These are phyloP conservation scores for Paradendryphiella salina DNA, from an alignment of 2,329 filamentous ascomycete species.

Conservation along the genomic window DNA sequence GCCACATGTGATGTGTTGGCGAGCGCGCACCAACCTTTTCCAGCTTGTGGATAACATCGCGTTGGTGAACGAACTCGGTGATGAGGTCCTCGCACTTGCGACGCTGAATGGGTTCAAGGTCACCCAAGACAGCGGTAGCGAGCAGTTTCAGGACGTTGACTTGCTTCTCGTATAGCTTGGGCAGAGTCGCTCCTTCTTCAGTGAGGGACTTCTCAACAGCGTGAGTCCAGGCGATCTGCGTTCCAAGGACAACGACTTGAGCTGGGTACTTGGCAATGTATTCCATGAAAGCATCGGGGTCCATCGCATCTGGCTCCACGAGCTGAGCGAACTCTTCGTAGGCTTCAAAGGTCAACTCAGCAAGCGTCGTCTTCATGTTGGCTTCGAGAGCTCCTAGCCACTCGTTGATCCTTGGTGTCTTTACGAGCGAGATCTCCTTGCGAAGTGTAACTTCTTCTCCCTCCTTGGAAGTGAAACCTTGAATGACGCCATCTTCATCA, in stretches of 20 bases:
- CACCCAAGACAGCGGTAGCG: slow-evolving; percentile 84
- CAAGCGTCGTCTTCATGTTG: slow-evolving; percentile 92
- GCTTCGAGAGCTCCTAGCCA: slow-evolving; percentile 93
- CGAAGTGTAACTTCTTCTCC: slow-evolving; percentile 85
- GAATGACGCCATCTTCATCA: slow-evolving; percentile 87
- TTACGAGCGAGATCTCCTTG: slow-evolving; percentile 87
- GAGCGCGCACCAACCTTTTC: slow-evolving; percentile 73
- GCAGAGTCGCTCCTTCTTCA: slow-evolving; percentile 70
- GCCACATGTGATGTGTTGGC: slow-evolving; percentile 84
- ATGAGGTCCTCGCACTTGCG: slow-evolving; percentile 99
- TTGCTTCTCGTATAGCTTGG: slow-evolving; percentile 75
- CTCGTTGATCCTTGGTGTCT: slow-evolving; percentile 96
- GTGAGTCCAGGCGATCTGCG: slow-evolving; percentile 91
- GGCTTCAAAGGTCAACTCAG: slow-evolving; percentile 85
- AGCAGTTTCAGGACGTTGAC: slow-evolving; percentile 83
- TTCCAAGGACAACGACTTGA: slow-evolving; percentile 92
- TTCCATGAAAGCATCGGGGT: slow-evolving; percentile 69
- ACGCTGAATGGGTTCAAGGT: slow-evolving; percentile 81
- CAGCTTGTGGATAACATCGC: slow-evolving; percentile 88
- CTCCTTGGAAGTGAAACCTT: slow-evolving; percentile 93
- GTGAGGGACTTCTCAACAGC: slow-evolving; percentile 77
- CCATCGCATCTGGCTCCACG: slow-evolving; percentile 71
- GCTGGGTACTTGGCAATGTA: slow-evolving; percentile 86
- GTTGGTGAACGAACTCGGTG: slow-evolving; percentile 97
- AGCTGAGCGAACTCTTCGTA: slow-evolving; percentile 79